Evolutionary conservation across 2,329 filamentous ascomycete species (phyloP).

Genomic region (Aspergillus jensenii): DNA sequence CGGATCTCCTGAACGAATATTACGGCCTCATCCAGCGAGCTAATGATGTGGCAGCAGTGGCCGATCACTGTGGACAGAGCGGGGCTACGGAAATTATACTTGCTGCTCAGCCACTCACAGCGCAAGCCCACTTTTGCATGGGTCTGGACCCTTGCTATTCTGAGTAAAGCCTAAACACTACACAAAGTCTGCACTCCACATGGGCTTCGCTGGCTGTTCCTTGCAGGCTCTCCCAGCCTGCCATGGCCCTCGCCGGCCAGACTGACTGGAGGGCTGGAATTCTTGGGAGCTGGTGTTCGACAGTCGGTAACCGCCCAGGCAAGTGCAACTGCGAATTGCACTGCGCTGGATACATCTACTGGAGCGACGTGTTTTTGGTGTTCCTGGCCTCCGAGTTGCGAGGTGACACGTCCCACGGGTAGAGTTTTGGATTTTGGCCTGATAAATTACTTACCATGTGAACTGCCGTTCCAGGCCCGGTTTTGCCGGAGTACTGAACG

Average conservation of each 20-base stretch:
- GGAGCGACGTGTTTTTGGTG: not conserved
- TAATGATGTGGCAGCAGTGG: not conserved
- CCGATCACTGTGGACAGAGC: not conserved
- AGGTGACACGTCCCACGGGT: not conserved
- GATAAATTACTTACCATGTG: not conserved
- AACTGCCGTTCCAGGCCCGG: not conserved
- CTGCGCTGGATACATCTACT: too few relatives aligned
- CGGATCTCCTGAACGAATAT: not conserved
- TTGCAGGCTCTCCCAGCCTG: not conserved
- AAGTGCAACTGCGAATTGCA: too few relatives aligned
- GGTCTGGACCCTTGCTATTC: not conserved
- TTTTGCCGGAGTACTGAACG: not conserved
- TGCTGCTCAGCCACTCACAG: not conserved
- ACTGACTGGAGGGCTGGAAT: too few relatives aligned
- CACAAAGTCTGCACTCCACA: slow-evolving; percentile 1
- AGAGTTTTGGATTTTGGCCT: not conserved
- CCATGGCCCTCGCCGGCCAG: too few relatives aligned
- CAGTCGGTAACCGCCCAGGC: too few relatives aligned
- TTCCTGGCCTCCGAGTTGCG: not conserved
- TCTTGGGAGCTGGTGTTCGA: too few relatives aligned
- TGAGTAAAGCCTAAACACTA: slow-evolving; percentile 1
- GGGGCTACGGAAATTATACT: slow-evolving; percentile 9
- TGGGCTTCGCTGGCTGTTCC: not conserved
- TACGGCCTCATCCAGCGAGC: not conserved
- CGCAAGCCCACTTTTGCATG: not conserved